Base-by-base conservation (phyloP, 257 asterid genomes). In the Solanum chiquidenum region DNA sequence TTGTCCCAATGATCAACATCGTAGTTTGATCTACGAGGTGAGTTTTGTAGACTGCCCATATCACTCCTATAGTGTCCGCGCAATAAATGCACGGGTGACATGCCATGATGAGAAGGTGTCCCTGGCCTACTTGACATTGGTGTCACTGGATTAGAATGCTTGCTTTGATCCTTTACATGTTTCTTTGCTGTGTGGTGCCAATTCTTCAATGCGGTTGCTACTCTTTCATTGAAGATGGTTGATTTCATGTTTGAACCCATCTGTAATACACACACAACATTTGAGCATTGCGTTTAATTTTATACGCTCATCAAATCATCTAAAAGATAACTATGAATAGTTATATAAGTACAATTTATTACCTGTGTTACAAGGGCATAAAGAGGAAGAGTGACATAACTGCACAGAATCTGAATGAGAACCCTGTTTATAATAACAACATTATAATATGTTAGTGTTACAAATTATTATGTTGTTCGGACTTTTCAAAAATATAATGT, bases 311-410 rank as follows among this genome's bases (percentile, higher is more conserved):
- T 58, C 66, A 58, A 58, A 58, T 21, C 25, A 58, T 58, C 27
- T 58, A 58, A 21, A 58, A 21, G 12, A 58, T 21, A 58, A 58
- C 5, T 58, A 21, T 3, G 5, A 58, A 4, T 21, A 58, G 21
- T 21, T 58, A 58, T 55, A 52, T 2, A 18, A 55, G n/a, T 55
- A 55, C 25, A 44, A 18, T 44, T 7, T 8, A 46, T 80, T 93
- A 96, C 99, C 98, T 96, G 99, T 64, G 99, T 96, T 12, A 96
- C 99, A 21, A 97, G 98, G 87, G 99, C 99, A 89, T 95, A 95
- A 2, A 96, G 98, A 62, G 99, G 99, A 69, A 97, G 98, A 2
- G 98, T 97, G 34, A 97, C 98, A 25, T 96, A 97, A 83, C 98
- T 95, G 91, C 99, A 97, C 20, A 97, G 91, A 38, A 94, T 90